Conservation (phyloP, 169 alveolate species). For the Cryptosporidium canis region DNA sequence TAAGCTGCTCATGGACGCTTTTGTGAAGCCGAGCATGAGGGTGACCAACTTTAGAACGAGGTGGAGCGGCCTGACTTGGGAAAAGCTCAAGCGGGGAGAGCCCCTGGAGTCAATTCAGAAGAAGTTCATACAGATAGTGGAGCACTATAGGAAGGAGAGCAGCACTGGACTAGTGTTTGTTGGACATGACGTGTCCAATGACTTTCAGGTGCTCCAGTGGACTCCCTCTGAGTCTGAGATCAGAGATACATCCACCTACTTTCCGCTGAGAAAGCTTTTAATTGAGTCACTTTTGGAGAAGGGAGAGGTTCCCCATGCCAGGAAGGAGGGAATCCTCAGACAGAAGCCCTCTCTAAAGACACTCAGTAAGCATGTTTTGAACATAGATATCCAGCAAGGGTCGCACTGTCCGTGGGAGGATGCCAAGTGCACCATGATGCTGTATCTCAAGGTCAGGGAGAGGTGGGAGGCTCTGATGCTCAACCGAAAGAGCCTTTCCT, state of each 20-base stretch:
- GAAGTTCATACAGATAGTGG: conserved; percentile 44
- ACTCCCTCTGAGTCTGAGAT: conserved; percentile 52
- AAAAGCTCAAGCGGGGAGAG: conserved; percentile 40
- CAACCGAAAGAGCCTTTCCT: background rate
- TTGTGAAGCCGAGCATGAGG: conserved; percentile 48
- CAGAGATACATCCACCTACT: conserved; percentile 52
- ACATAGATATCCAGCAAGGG: conserved; percentile 52
- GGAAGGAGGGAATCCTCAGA: conserved; percentile 16
- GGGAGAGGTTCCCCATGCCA: background rate
- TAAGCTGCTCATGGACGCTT: conserved; percentile 61
- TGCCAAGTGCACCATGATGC: conserved; percentile 57
- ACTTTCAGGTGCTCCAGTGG: conserved; percentile 51
- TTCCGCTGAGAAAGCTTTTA: conserved; percentile 39
- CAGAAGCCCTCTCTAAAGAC: conserved; percentile 57
- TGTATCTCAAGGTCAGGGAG: conserved; percentile 54
- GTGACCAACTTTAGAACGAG: conserved; percentile 62
- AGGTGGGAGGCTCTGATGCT: conserved; percentile 26
- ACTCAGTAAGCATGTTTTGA: conserved; percentile 14
- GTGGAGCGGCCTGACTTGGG: conserved; percentile 71
- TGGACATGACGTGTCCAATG: conserved; percentile 68
- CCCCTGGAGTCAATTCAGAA: conserved; percentile 25
- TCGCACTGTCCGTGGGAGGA: conserved; percentile 65
- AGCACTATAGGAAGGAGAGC: conserved; percentile 40
- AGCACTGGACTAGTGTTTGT: conserved; percentile 52
- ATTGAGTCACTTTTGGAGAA: conserved; percentile 28